These are phyloP conservation scores for Zygosaccharomyces bisporus DNA, from an alignment of 805 yeast genomes.

Conservation along the genomic window DNA sequence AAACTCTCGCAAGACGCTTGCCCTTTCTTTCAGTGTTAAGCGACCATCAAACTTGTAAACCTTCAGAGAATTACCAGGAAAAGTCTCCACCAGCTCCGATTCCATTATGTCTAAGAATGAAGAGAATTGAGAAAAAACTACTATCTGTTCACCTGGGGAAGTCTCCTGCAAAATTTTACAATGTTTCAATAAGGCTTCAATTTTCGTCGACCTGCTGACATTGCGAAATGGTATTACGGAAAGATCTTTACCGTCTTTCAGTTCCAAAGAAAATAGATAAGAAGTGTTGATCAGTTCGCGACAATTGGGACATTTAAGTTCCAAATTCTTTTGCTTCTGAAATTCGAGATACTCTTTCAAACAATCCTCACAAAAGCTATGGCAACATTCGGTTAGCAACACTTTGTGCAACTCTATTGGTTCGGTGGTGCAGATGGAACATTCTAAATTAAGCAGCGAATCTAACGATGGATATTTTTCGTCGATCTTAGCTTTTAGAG, in stretches of 20 bases:
- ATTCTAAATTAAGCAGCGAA: slow-evolving; percentile 51
- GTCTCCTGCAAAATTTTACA: slow-evolving; percentile 51
- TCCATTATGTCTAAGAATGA: slow-evolving; percentile 74
- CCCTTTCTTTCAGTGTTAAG: slow-evolving; percentile 60
- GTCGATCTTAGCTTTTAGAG: slow-evolving; percentile 5
- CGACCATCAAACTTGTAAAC: slow-evolving; percentile 82
- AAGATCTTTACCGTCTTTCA: slow-evolving; percentile 26
- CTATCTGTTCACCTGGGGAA: slow-evolving; percentile 65
- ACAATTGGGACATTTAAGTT: slow-evolving; percentile 72
- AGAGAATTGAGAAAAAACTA: slow-evolving; percentile 89
- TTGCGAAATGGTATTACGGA: slow-evolving; percentile 26
- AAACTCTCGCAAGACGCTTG: slow-evolving; percentile 57
- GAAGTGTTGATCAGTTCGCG: slow-evolving; percentile 51
- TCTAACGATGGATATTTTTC: slow-evolving; percentile 31
- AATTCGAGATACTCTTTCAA: slow-evolving; percentile 69
- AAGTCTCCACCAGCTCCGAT: slow-evolving; percentile 51
- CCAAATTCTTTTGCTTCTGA: slow-evolving; percentile 47
- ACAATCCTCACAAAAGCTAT: slow-evolving; percentile 72
- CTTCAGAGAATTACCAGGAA: slow-evolving; percentile 30
- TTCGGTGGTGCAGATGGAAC: slow-evolving; percentile 77
- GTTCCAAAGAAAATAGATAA: slow-evolving; percentile 38
- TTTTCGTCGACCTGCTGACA: slow-evolving; percentile 59
- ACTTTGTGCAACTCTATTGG: slow-evolving; percentile 54
- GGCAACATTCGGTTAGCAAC: slow-evolving; percentile 74
- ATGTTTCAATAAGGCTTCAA: slow-evolving; percentile 63